phyloP scores from a whole-genome alignment of 2,329 filamentous ascomycete species.

The Monosporascus sp. region DNA sequence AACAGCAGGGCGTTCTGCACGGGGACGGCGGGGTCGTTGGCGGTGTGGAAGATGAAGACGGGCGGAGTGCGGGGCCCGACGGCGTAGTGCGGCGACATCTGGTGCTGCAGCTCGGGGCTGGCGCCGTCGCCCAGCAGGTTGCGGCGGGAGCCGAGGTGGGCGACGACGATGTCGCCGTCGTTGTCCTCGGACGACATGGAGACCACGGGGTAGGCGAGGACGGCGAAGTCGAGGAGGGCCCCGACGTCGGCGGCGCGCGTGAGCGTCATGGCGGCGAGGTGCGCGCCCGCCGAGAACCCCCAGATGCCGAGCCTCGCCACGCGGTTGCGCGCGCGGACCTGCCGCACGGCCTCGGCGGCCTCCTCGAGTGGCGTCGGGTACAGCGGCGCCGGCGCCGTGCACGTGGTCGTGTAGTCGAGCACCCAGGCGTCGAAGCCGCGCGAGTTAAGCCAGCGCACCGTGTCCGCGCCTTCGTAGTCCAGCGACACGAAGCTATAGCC shows the following conservation, averaged over 20 bases:
- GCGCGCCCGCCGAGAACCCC: slow-evolving; percentile 20
- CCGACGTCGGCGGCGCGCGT: slow-evolving; percentile 3
- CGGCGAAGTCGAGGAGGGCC: slow-evolving; percentile 16
- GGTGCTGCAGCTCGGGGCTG: slow-evolving; percentile 3
- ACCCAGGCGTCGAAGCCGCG: slow-evolving; percentile 18
- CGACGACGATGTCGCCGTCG: slow-evolving; percentile 1
- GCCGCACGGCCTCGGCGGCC: slow-evolving; percentile 12
- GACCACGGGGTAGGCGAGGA: slow-evolving; percentile 21
- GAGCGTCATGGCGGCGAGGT: slow-evolving; percentile 16
- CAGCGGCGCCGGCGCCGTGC: slow-evolving; percentile 6
- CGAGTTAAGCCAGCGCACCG: slow-evolving; percentile 17
- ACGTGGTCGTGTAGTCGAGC: slow-evolving; percentile 15
- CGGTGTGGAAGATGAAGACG: slow-evolving; percentile 30
- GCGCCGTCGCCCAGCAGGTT: slow-evolving; percentile 15
- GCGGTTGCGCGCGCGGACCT: slow-evolving; percentile 9
- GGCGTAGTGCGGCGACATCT: slow-evolving; percentile 20
- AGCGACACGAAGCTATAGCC: slow-evolving; percentile 16
- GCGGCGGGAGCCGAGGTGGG: slow-evolving; percentile 12
- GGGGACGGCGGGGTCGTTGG: slow-evolving; percentile 21
- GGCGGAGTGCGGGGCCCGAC: slow-evolving; percentile 22
- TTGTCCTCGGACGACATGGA: slow-evolving; percentile 10
- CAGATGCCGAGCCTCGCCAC: slow-evolving; percentile 18
- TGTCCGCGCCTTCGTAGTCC: slow-evolving; percentile 13
- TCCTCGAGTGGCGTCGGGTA: slow-evolving; percentile 14
- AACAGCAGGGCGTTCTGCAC: slow-evolving; percentile 24